Evolutionary conservation across 2,329 filamentous ascomycete species (phyloP).

Genomic region (Seiridium unicorne): DNA sequence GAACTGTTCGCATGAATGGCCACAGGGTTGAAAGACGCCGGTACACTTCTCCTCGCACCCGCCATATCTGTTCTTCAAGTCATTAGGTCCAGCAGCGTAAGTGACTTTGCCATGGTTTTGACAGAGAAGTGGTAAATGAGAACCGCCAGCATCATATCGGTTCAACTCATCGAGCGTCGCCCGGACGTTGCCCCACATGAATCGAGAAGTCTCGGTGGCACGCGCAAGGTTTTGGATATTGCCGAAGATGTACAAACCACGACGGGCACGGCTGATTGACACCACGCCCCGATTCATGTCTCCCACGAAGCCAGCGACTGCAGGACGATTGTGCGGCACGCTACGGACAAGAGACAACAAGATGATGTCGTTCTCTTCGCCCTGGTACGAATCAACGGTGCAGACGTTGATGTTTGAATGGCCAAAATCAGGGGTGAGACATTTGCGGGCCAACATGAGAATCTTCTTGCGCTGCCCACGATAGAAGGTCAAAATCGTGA

Average conservation of each 20-base stretch:
- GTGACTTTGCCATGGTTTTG: slow-evolving; percentile 52
- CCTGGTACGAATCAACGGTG: slow-evolving; percentile 88
- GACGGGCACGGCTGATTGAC: slow-evolving; percentile 66
- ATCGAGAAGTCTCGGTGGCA: slow-evolving; percentile 36
- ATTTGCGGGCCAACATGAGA: slow-evolving; percentile 41
- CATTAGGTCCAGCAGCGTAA: slow-evolving; percentile 48
- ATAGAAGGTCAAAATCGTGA: slow-evolving; percentile 86
- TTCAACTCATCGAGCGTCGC: slow-evolving; percentile 37
- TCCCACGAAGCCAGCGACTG: slow-evolving; percentile 69
- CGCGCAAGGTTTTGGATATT: slow-evolving; percentile 58
- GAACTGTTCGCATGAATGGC: slow-evolving; percentile 24
- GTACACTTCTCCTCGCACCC: slow-evolving; percentile 23
- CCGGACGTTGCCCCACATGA: slow-evolving; percentile 39
- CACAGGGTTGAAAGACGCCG: slow-evolving; percentile 20
- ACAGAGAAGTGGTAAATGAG: slow-evolving; percentile 63
- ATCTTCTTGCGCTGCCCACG: slow-evolving; percentile 75
- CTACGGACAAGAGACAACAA: slow-evolving; percentile 79
- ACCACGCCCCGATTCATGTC: slow-evolving; percentile 60
- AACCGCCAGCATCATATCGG: slow-evolving; percentile 23
- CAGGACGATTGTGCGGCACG: slow-evolving; percentile 41
- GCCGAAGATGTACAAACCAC: slow-evolving; percentile 83
- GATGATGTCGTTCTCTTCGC: slow-evolving; percentile 85
- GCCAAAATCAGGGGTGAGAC: slow-evolving; percentile 20
- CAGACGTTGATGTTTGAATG: slow-evolving; percentile 55
- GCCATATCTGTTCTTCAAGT: slow-evolving; percentile 43